Conservation (phyloP, 1,139 yeast genomes). For the Pichia sp. region DNA sequence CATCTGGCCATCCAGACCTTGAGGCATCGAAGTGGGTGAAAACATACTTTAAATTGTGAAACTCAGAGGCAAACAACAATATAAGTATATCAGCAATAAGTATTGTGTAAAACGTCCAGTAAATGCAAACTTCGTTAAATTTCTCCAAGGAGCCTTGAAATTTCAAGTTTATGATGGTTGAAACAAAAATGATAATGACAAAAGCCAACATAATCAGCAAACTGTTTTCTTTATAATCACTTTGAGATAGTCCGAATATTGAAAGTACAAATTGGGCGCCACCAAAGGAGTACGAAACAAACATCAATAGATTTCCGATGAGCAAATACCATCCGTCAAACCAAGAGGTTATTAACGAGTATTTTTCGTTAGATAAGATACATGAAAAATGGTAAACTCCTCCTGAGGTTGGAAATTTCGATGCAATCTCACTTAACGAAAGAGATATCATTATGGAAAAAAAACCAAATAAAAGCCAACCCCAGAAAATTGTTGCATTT, state of each 20-base stretch:
- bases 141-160: conserved; percentile 56
- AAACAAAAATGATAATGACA: conserved; percentile 49
- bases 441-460: conserved; percentile 60
- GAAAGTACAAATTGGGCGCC: conserved; percentile 71
- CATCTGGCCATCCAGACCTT: conserved; percentile 68
- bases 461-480: conserved; percentile 61
- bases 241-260: conserved; percentile 56
- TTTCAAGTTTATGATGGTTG: conserved; percentile 58
- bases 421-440: conserved; percentile 66
- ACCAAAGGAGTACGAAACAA: conserved; percentile 66
- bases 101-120: conserved; percentile 74
- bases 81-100: conserved; percentile 60
- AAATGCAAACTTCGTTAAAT: conserved; percentile 62
- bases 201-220: conserved; percentile 54
- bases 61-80: conserved; percentile 54
- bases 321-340: conserved; percentile 71
- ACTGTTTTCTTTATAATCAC: conserved; percentile 54
- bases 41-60: conserved; percentile 56
- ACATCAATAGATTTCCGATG: conserved; percentile 74
- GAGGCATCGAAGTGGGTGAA: conserved; percentile 67
- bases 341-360: conserved; percentile 60
- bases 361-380: conserved; percentile 54
- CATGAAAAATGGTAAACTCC: conserved; percentile 76
- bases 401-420: conserved; percentile 72
- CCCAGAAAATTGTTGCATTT: conserved; percentile 64